Evolutionary conservation across 2,329 filamentous ascomycete genomes (phyloP), one percentile per base, ranked within the genome.

Genomic region (Alternaria infectoria): DNA sequence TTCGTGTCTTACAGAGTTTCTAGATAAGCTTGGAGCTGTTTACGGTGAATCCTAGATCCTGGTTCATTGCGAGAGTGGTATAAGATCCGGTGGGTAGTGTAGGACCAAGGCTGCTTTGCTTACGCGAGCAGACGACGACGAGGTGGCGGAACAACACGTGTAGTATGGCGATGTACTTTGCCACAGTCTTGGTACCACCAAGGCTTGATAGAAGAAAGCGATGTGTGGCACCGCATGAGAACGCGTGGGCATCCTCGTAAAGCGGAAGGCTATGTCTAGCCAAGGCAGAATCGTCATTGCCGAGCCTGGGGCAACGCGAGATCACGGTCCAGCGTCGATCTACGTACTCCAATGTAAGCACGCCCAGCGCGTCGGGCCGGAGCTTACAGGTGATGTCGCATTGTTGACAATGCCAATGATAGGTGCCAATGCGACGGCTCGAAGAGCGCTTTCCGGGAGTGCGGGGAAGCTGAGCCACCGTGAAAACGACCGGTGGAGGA

Each of bases 211-310:
- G 9, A 7, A 8, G 11, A 44, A 19, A 23, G 36, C 32, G 13
- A 40, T 17, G 3, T 10, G 19, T 40, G 13, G 49, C 30, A 40
- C 36, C 23, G 30, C 36, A 10, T 21, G 10, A 13, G 12, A 28
- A 15, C n/a, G 21, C 36, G n/a, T 26, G 17, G n/a, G 36, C 11
- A 32, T 17, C 15, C 49, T 54, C 15, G 46, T 15, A 17, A 36
- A 15, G 46, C 12, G 30, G 30, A 6, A 52, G 59, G 49, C 45
- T 49, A 17, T 11, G 36, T 57, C 49, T 23, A 17, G 61, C 50
- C 66, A 70, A 68, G 66, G 58, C 61, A 64, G 40, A 44, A 52
- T 61, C 66, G 66, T 63, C 66, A 70, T 68, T 50, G 58, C 62
- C 62, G 23, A 69, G 66, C 59, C 57, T 51, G 13, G 21, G 21